A percentile compares a stretch with the other conserved stretches of the same genome.
Conservation (phyloP, 1,284 basidiomycete species). For the Ceratobasidium sp. region DNA sequence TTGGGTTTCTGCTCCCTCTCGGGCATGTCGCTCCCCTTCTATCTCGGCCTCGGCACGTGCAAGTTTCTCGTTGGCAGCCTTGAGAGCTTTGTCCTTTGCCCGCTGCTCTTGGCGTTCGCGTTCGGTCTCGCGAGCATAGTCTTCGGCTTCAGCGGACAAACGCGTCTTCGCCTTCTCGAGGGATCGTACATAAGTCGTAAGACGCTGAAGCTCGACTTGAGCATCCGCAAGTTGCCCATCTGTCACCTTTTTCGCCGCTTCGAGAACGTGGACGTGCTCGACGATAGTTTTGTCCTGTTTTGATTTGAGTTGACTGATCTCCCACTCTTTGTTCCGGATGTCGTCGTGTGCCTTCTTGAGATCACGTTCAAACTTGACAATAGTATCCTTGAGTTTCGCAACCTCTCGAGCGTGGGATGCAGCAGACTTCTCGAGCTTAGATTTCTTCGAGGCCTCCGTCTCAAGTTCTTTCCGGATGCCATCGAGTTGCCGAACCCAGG, state of each 20-base stretch:
- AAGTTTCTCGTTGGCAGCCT: slow-evolving; percentile 66
- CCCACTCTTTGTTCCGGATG: slow-evolving; percentile 83
- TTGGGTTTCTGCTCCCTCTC: slow-evolving; percentile 69
- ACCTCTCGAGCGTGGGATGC: slow-evolving; percentile 74
- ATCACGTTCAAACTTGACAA: slow-evolving; percentile 78
- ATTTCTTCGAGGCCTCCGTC: slow-evolving; percentile 69
- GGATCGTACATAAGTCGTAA: slow-evolving; percentile 78
- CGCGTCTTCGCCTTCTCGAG: slow-evolving; percentile 82
- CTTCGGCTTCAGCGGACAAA: slow-evolving; percentile 84
- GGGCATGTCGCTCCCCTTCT: slow-evolving; percentile 68
- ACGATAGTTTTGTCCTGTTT: slow-evolving; percentile 98
- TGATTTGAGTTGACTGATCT: slow-evolving; percentile 83
- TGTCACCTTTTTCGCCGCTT: slow-evolving; percentile 95
- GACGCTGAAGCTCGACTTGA: slow-evolving; percentile 76
- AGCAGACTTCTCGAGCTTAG: slow-evolving; percentile 73
- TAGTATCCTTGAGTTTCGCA: slow-evolving; percentile 70
- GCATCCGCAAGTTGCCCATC: slow-evolving; percentile 90
- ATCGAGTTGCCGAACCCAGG: slow-evolving; percentile 76
- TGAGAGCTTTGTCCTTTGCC: slow-evolving; percentile 69
- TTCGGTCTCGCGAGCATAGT: slow-evolving; percentile 78
- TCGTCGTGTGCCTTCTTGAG: slow-evolving; percentile 81
- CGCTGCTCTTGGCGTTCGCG: slow-evolving; percentile 72
- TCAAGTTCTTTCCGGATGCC: slow-evolving; percentile 72
- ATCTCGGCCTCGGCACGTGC: slow-evolving; percentile 63
- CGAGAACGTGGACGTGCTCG: slow-evolving; percentile 97